Conservation (phyloP, 2,329 filamentous ascomycete genomes). For the Eutypa lata region DNA sequence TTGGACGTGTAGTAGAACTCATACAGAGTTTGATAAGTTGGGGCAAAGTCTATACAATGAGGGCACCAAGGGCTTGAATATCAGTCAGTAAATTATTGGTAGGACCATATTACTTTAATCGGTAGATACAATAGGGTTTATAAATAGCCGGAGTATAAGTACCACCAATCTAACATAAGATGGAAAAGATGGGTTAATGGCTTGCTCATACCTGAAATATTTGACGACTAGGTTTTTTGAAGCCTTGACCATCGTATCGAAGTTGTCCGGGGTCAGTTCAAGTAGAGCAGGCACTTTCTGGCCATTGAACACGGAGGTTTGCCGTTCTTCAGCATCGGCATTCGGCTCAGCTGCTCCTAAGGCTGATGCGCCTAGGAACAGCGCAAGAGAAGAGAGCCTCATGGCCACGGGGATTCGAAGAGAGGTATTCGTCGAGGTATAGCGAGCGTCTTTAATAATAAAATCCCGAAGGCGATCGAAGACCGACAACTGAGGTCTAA, state of each 20-base stretch:
- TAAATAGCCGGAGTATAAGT: slow-evolving; percentile 3
- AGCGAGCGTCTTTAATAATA: slow-evolving; percentile 16
- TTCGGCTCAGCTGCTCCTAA: slow-evolving; percentile 35
- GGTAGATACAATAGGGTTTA: background rate
- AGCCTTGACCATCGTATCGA: slow-evolving; percentile 53
- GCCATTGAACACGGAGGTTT: slow-evolving; percentile 62
- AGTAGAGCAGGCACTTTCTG: slow-evolving; percentile 63
- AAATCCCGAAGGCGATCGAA: slow-evolving; percentile 1
- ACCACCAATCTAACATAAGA: slow-evolving; percentile 3
- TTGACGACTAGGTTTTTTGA: slow-evolving; percentile 56
- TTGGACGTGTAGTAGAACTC: slow-evolving; percentile 92
- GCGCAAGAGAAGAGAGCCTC: slow-evolving; percentile 42
- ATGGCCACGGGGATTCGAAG: slow-evolving; percentile 29
- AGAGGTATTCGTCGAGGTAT: slow-evolving; percentile 10
- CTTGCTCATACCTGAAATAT: slow-evolving; percentile 60
- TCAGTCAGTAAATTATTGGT: slow-evolving; percentile 2
- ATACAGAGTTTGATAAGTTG: slow-evolving; percentile 86
- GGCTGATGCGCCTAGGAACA: slow-evolving; percentile 45
- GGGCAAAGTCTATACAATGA: slow-evolving; percentile 78
- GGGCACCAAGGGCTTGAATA: slow-evolving; percentile 53
- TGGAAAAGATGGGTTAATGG: background rate
- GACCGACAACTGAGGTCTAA: background rate
- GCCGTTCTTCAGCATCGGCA: slow-evolving; percentile 34
- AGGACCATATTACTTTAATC: background rate
- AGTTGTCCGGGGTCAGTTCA: slow-evolving; percentile 56